Evolutionary conservation across 495 filamentous ascomycete genomes (phyloP), one percentile per base, ranked within the genome.

Genomic region (Tuber calosporum): DNA sequence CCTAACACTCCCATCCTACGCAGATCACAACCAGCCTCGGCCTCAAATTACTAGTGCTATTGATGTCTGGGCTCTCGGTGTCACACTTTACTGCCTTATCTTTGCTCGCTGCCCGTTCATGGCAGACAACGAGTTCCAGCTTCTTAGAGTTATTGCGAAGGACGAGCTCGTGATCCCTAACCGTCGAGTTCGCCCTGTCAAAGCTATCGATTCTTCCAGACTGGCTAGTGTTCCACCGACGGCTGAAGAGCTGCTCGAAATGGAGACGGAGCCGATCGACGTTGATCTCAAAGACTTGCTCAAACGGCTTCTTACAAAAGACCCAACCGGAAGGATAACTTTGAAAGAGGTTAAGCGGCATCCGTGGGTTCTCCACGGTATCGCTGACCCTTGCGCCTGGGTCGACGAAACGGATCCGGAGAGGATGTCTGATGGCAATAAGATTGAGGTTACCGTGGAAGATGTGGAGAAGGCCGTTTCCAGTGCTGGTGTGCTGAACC

Each of bases 61-160:
- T 81, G 95, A 99, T 80, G 91, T 99, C 34, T 99, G 95, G 94
- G 96, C 96, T 34, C 84, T 99, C 34, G 95, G 95, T 22, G 92
- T 98, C 26, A 99, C 95, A 0, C 87, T 99, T 1, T 99, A 96
- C 83, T 96, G 94, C 79, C 88, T 99, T 82, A 87, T 99, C 45
- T 99, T 90, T 79, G 95, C 93, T 15, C 92, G 95, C 34, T 88
- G 96, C 38, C 95, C 95, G 1, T 99, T 98, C 82, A 87, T 96
- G 73, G 93, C 92, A 53, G 89, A 94, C 77, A 92, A 94, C 80
- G 93, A 97, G 78, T 98, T 90, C 83, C 89, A 89, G 75, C 90
- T 99, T 83, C 97, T 97, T 83, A 87, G 89, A 77, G 89, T 89
- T 69, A 98, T 99, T 77, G 91, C 92, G 11, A 94, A 93, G 74